These are phyloP conservation scores for Telopea speciosissima DNA, from an alignment of 177 flowering plant species.

Conservation along the genomic window DNA sequence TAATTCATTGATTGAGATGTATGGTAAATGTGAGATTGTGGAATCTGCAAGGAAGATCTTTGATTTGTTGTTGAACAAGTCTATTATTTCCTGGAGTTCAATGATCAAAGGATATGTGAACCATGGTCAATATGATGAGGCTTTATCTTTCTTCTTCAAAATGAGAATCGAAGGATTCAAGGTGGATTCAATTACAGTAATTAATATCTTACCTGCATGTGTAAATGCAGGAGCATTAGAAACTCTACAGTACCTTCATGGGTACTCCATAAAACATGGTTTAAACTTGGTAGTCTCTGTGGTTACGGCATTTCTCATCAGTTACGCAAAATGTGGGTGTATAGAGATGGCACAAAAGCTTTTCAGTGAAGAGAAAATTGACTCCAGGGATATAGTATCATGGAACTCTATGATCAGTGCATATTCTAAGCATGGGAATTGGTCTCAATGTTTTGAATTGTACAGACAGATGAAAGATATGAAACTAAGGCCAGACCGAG, in stretches of 20 bases:
- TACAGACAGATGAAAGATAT: constrained; percentile 33
- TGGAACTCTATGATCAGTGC: constrained; percentile 66
- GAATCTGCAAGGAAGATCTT: constrained; percentile 32
- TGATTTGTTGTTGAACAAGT: constrained; percentile 27
- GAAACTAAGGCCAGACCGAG: constrained; percentile 37
- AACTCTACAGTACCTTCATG: constrained; percentile 46
- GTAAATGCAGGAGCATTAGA: constrained; percentile 45
- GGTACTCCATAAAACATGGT: constrained; percentile 31
- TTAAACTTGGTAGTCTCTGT: constrained; percentile 23
- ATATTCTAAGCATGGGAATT: constrained; percentile 45
- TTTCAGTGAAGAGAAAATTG: constrained; percentile 39
- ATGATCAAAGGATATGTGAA: constrained; percentile 45
- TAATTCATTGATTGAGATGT: constrained; percentile 55
- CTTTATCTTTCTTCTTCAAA: constrained; percentile 35
- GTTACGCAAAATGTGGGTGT: constrained; percentile 61
- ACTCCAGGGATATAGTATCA: constrained; percentile 33
- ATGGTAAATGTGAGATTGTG: constrained; percentile 34
- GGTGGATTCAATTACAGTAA: constrained; percentile 36
- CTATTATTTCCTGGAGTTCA: constrained; percentile 50
- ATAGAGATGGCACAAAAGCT: constrained; percentile 48
- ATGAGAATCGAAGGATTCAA: constrained; percentile 38
- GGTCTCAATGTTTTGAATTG: constrained; percentile 31
- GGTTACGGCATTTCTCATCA: constrained; percentile 40
- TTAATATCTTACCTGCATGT: constrained; percentile 53
- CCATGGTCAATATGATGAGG: constrained; percentile 32